Conservation (phyloP, 106 monocot genomes). For the Apostasia shenzhenica region DNA sequence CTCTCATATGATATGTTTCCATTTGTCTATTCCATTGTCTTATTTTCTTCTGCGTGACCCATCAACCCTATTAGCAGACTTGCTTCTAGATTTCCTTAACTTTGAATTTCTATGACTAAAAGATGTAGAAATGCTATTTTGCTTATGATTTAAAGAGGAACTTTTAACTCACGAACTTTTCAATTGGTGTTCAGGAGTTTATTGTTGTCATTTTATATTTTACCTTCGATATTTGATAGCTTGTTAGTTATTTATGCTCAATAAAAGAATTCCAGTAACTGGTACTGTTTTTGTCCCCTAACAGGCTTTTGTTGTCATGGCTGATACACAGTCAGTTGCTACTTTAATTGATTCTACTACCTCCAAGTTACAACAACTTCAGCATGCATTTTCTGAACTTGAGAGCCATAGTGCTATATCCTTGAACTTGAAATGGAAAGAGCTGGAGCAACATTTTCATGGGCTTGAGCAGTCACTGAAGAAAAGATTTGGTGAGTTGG, state of each 20-base stretch:
- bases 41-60: too few relatives aligned
- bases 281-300: not conserved
- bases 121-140: not conserved
- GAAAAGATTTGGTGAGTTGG: conserved; percentile 54
- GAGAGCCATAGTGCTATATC: conserved; percentile 47
- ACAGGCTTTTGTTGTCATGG: conserved; percentile 41
- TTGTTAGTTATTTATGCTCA: not conserved
- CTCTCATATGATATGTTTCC: too few relatives aligned
- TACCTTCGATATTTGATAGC: too few relatives aligned
- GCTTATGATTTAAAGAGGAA: not conserved
- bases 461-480: conserved; percentile 83
- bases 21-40: too few relatives aligned
- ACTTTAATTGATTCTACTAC: conserved; percentile 65
- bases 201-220: too few relatives aligned
- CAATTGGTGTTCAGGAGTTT: too few relatives aligned
- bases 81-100: too few relatives aligned
- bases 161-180: not conserved
- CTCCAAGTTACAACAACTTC: conserved; percentile 78
- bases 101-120: not conserved
- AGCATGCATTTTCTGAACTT: conserved; percentile 70
- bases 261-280: not conserved
- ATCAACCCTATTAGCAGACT: too few relatives aligned
- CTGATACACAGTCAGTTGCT: conserved; percentile 51
- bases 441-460: conserved; percentile 74
- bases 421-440: conserved; percentile 69